Evolutionary conservation across 805 yeast species (phyloP).

Genomic region (Candida schatavii): DNA sequence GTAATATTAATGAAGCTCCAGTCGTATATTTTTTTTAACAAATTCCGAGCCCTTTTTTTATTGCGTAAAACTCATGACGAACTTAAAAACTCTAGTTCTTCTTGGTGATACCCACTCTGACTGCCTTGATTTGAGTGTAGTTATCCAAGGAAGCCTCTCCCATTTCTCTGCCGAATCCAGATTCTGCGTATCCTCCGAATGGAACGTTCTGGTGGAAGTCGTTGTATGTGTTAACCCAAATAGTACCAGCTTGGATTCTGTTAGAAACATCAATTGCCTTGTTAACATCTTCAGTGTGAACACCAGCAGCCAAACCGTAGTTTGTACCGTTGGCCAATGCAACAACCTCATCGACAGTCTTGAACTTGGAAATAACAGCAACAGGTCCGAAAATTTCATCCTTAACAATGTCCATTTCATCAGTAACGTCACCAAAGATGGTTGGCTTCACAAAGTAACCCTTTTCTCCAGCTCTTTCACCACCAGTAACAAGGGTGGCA

Average conservation of each 20-base stretch:
- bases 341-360: conserved; percentile 78
- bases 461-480: conserved; percentile 67
- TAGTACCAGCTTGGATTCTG: conserved; percentile 80
- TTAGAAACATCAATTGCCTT: conserved; percentile 74
- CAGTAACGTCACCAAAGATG: conserved; percentile 76
- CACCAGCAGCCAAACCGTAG: conserved; percentile 90
- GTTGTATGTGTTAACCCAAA: conserved; percentile 89
- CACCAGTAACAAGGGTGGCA: conserved; percentile 80
- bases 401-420: conserved; percentile 69
- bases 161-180: conserved; percentile 93
- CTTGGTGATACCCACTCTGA: conserved; percentile 47
- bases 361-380: conserved; percentile 77
- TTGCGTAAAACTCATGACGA: not conserved
- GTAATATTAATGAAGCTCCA: too few relatives aligned
- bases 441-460: conserved; percentile 81
- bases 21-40: too few relatives aligned
- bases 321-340: conserved; percentile 72
- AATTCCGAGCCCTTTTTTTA: too few relatives aligned
- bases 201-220: conserved; percentile 86
- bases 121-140: conserved; percentile 85
- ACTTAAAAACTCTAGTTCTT: conserved; percentile 5
- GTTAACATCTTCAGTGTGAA: conserved; percentile 74
- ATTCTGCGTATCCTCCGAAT: conserved; percentile 88
- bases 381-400: conserved; percentile 97
- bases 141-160: conserved; percentile 83